Evolutionary conservation across 2,329 filamentous ascomycete species (phyloP).

Genomic region (Aspergillus sp.): DNA sequence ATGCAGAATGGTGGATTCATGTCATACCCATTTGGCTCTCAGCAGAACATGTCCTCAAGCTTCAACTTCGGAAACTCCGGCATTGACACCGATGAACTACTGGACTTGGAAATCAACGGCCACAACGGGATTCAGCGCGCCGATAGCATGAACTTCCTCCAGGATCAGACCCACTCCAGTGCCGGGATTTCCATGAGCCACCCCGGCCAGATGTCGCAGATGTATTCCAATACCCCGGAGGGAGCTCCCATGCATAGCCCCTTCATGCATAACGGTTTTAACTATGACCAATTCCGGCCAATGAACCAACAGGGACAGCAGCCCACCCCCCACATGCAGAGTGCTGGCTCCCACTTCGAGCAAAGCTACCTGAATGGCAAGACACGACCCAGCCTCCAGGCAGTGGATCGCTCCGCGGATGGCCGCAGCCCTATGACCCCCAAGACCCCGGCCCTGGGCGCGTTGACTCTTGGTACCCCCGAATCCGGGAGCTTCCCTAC

Average conservation of each 20-base stretch:
- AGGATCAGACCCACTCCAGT: constrained; percentile 54
- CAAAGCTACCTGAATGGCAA: constrained; percentile 62
- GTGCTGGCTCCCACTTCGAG: constrained; percentile 45
- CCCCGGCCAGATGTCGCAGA: constrained; percentile 65
- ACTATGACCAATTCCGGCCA: constrained; percentile 72
- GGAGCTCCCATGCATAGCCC: constrained; percentile 90
- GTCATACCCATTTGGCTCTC: constrained; percentile 60
- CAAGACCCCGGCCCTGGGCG: constrained; percentile 75
- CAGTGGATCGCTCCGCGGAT: constrained; percentile 69
- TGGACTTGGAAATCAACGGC: constrained; percentile 58
- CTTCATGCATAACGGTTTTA: constrained; percentile 72
- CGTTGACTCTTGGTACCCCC: constrained; percentile 68
- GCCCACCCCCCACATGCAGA: constrained; percentile 36
- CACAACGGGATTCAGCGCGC: constrained; percentile 38
- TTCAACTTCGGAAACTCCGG: constrained; percentile 76
- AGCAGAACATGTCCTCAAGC: constrained; percentile 65
- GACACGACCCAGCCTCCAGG: constrained; percentile 59
- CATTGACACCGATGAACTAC: constrained; percentile 84
- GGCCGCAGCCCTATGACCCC: constrained; percentile 79
- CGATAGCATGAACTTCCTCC: constrained; percentile 38
- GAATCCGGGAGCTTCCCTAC: constrained; percentile 72
- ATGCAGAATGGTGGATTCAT: constrained; percentile 59
- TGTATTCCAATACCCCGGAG: constrained; percentile 89
- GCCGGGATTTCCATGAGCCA: constrained; percentile 60
- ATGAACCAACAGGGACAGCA: constrained; percentile 55